Percentiles rank a stretch among this genome's conserved stretches.
Conservation (phyloP, 2,329 filamentous ascomycete genomes). For the Diaporthe ampelina region DNA sequence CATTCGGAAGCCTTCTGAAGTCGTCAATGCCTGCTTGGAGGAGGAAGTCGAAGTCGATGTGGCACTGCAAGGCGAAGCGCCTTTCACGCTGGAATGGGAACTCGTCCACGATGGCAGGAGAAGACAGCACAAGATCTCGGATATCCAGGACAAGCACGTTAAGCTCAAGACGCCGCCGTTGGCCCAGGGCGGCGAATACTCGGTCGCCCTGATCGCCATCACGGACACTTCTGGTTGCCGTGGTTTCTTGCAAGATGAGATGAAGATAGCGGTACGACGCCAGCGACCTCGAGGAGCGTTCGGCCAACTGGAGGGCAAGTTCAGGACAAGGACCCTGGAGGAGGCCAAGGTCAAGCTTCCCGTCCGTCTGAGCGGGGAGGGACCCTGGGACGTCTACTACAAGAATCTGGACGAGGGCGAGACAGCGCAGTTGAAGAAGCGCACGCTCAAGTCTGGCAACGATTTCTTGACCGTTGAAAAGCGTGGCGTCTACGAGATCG, state of each 20-base stretch:
- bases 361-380: constrained; percentile 85
- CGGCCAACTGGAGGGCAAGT: constrained; percentile 85
- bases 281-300: constrained; percentile 91
- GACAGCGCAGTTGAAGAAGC: constrained; percentile 58
- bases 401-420: constrained; percentile 72
- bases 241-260: constrained; percentile 85
- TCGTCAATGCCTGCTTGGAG: constrained; percentile 83
- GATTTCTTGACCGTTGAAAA: constrained; percentile 75
- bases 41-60: constrained; percentile 79
- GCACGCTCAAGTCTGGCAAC: constrained; percentile 71
- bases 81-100: constrained; percentile 93
- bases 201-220: constrained; percentile 85
- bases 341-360: constrained; percentile 81
- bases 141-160: constrained; percentile 73
- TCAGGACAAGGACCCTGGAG: constrained; percentile 81
- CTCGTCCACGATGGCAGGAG: constrained; percentile 90
- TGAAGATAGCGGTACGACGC: constrained; percentile 87
- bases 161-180: constrained; percentile 83
- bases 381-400: constrained; percentile 86
- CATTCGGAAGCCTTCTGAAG: constrained; percentile 67
- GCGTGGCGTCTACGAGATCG: constrained; percentile 84
- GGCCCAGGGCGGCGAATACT: constrained; percentile 89
- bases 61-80: constrained; percentile 84
- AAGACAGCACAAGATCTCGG: constrained; percentile 74
- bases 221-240: constrained; percentile 90